phyloP scores from a whole-genome alignment of 164 flowering plant genomes.

The Piper betle region DNA sequence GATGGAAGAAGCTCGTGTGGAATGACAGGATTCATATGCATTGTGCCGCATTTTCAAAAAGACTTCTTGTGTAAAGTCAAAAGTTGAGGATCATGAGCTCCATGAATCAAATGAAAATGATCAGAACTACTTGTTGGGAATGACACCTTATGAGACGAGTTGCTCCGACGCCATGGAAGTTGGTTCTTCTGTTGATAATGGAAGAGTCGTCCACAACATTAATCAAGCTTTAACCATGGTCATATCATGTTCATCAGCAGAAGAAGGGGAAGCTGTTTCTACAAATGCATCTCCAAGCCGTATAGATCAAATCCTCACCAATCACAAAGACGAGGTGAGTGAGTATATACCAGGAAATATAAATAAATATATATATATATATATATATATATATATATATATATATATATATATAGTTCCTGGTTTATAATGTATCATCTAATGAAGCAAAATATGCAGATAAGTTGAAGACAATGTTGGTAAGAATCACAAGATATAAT shows the following conservation, averaged over 20 bases:
- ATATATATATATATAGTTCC: background rate
- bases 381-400: no score
- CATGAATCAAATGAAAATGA: background rate
- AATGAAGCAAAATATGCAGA: background rate
- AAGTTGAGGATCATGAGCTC: background rate
- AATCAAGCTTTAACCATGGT: no score
- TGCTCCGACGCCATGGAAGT: background rate
- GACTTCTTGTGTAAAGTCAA: slow-evolving; percentile 3
- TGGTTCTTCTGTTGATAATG: slow-evolving; percentile 2
- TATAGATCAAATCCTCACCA: background rate
- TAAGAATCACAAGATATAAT: background rate
- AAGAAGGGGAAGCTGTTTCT: slow-evolving; percentile 2
- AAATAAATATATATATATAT: no score
- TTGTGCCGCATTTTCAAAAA: slow-evolving; percentile 19
- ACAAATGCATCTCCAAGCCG: background rate
- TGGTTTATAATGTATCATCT: background rate
- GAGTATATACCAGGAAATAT: background rate
- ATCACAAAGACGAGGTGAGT: background rate
- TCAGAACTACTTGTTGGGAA: background rate
- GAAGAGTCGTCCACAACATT: background rate
- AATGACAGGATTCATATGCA: slow-evolving; percentile 19
- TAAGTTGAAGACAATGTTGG: background rate
- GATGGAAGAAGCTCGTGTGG: background rate
- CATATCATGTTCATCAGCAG: background rate
- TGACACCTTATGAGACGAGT: slow-evolving; percentile 2